Conservation (phyloP, 768 basidiomycete species). For the Nidula microcarpa region DNA sequence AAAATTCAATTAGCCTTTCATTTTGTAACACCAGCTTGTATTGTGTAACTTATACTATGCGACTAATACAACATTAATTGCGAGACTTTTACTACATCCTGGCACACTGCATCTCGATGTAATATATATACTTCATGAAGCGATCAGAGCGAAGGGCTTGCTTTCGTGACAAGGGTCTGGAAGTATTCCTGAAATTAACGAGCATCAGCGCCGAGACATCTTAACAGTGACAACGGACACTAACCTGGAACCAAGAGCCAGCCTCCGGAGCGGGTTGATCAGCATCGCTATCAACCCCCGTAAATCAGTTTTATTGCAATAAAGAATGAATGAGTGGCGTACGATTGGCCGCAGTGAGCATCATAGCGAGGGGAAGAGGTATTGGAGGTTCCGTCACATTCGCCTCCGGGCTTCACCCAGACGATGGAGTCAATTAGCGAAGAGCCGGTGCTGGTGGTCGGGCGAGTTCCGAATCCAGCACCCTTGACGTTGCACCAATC, state of each 20-base stretch:
- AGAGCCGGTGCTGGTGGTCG: conserved; percentile 23
- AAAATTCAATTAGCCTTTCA: too few species aligned
- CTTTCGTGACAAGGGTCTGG: conserved; percentile 20
- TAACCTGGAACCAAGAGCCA: conserved; percentile 29
- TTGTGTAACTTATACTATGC: too few species aligned
- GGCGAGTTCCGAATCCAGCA: conserved; percentile 30
- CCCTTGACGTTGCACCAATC: conserved; percentile 16
- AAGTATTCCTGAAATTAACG: conserved; percentile 10
- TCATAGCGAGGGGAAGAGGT: conserved; percentile 25
- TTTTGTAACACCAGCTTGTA: too few species aligned
- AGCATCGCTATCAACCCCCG: conserved; percentile 9
- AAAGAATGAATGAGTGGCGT: not conserved
- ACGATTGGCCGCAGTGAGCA: conserved; percentile 14
- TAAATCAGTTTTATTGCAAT: not conserved
- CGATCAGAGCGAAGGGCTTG: conserved; percentile 15
- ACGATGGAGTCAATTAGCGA: conserved; percentile 31
- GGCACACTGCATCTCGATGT: too few species aligned
- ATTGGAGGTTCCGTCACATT: conserved; percentile 35
- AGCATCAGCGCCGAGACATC: too few species aligned
- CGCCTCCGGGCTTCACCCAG: conserved; percentile 39
- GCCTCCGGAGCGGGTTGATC: conserved; percentile 30
- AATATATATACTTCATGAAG: too few species aligned
- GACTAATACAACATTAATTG: too few species aligned
- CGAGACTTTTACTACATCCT: too few species aligned
- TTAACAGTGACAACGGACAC: too few species aligned